Base-by-base conservation (phyloP, 75 land plant genomes). In the Picea glauca region DNA sequence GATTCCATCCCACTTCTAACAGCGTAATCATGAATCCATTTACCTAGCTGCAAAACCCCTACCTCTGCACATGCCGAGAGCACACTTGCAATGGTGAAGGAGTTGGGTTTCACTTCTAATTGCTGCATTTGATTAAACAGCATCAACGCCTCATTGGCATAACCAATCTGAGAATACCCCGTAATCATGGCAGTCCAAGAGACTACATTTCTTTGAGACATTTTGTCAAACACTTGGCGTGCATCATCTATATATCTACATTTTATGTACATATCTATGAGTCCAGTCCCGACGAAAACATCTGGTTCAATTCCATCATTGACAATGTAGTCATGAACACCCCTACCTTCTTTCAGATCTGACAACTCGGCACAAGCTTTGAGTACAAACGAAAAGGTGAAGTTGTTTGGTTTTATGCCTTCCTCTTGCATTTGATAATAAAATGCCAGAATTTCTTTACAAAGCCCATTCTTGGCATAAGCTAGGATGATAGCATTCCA, bases 401-500 rank as follows among this genome's bases (percentile, higher is more conserved):
- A 85, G 60, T 84, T 86, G 56, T 84, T 78, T 60, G 87, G 85
- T 59, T 13, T 77, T 26, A 74, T 64, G 20, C 60, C 67, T 26
- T 65, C 81, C 65, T 8, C 23, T 82, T 86, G 65, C 90, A 91
- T 88, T 62, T 58, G 23, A 38, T 83, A 32, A 54, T 88, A 88
- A 23, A 88, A 62, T 12, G 11, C 43, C 67, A 91, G 60, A 8
- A 81, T 75, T 61, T 86, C 85, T 3, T 83, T 57, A 13, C 84
- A 76, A 77, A 21, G 31, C 32, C 88, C 88, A 58, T 84, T 76
- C 58, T 88, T 85, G 0, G 85, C 62, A 70, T 88, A 88, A 56
- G 88, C 90, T 83, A 82, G 88, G 56, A 91, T 88, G 83, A 91
- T 84, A 61, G 87, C 83, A 80, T 86, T 91, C 93, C 93, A 91